A percentile compares a stretch with the other conserved stretches of the same genome.
phyloP scores from a whole-genome alignment of 1,284 basidiomycete species.

The Meira nashicola region DNA sequence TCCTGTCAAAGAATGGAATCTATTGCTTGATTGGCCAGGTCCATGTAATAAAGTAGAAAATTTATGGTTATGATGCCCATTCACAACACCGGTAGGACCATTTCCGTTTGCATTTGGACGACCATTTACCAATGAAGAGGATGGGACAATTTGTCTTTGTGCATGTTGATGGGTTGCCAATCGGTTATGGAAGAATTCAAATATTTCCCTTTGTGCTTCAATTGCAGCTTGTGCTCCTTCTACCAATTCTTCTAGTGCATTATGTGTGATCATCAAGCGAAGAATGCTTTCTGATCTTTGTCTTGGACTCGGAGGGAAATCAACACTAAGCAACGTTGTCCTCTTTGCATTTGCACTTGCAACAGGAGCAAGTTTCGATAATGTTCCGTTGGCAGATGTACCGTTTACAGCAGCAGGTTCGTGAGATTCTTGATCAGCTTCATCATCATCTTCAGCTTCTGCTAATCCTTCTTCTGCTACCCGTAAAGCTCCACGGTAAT shows the following conservation, averaged over 20 bases:
- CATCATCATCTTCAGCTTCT: slow-evolving; percentile 44
- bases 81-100: background rate
- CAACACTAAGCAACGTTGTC: slow-evolving; percentile 57
- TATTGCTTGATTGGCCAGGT: too few relatives aligned
- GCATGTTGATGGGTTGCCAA: slow-evolving; percentile 15
- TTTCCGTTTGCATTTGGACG: background rate
- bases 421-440: slow-evolving; percentile 16
- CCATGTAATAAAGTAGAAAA: background rate
- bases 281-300: slow-evolving; percentile 74
- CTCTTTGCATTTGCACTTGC: slow-evolving; percentile 28
- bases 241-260: slow-evolving; percentile 73
- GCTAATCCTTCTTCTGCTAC: slow-evolving; percentile 65
- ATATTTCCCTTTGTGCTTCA: slow-evolving; percentile 75
- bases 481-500: slow-evolving; percentile 73
- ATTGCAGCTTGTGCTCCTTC: slow-evolving; percentile 82
- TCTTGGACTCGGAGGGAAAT: slow-evolving; percentile 60
- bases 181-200: slow-evolving; percentile 64
- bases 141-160: background rate
- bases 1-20: slow-evolving; percentile 10
- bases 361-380: slow-evolving; percentile 7
- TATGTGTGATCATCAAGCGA: slow-evolving; percentile 80
- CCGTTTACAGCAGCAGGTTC: slow-evolving; percentile 49
- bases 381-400: slow-evolving; percentile 10
- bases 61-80: background rate
- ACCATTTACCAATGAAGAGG: background rate